Percentiles rank a stretch among this genome's conserved stretches.
Conservation (phyloP, 345 rosid species). For the Ricinus communis region DNA sequence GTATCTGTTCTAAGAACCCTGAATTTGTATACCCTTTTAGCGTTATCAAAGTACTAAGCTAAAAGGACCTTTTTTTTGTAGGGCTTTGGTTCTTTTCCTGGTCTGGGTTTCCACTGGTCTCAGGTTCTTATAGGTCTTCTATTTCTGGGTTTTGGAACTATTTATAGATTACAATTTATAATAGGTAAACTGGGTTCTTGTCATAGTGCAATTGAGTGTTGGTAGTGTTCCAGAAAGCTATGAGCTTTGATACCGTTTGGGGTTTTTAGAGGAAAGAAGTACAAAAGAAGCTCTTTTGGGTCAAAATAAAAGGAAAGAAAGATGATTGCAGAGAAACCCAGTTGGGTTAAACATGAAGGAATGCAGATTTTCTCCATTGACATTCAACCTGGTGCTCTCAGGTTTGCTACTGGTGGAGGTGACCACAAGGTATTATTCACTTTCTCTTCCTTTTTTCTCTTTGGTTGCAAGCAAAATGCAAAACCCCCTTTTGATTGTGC, state of each 20-base stretch:
- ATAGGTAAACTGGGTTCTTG: slow-evolving; percentile 5
- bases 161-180: no score
- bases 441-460: slow-evolving; percentile 15
- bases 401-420: slow-evolving; percentile 99
- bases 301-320: slow-evolving; percentile 16
- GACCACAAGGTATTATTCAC: slow-evolving; percentile 78
- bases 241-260: slow-evolving; percentile 21
- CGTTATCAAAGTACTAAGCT: neutral
- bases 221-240: slow-evolving; percentile 10
- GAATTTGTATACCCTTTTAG: neutral
- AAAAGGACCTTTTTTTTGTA: neutral
- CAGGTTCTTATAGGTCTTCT: neutral
- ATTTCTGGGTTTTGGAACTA: neutral
- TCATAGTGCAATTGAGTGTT: slow-evolving; percentile 11
- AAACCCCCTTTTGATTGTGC: neutral
- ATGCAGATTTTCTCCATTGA: slow-evolving; percentile 97
- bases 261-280: slow-evolving; percentile 17
- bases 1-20: neutral
- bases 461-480: neutral
- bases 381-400: slow-evolving; percentile 88
- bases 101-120: neutral
- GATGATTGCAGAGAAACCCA: slow-evolving; percentile 97
- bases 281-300: slow-evolving; percentile 17
- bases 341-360: slow-evolving; percentile 97
- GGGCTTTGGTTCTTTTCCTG: neutral